Conservation (phyloP, 805 yeast species). For the Myxozyma geophila region DNA sequence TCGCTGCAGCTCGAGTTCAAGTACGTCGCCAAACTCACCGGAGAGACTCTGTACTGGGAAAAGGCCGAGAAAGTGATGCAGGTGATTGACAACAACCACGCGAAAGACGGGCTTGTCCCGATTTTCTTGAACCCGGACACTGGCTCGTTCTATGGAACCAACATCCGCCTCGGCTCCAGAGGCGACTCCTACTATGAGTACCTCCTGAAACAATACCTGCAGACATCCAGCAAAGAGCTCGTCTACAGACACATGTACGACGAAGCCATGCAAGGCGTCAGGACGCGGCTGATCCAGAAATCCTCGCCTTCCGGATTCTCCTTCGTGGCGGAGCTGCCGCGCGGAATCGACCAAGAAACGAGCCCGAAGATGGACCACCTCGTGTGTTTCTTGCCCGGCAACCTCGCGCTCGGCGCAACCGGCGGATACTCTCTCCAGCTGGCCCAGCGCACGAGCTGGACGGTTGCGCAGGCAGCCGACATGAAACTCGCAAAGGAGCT, state of each 20-base stretch:
- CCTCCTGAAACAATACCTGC: conserved; percentile 80
- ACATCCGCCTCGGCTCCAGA: conserved; percentile 83
- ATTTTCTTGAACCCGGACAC: conserved; percentile 75
- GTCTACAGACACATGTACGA: conserved; percentile 75
- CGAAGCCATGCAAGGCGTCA: conserved; percentile 77
- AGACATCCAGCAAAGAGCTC: conserved; percentile 64
- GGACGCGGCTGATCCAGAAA: conserved; percentile 61
- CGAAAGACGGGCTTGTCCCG: conserved; percentile 79
- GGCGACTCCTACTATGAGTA: conserved; percentile 95
- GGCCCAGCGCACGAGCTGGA: conserved; percentile 64
- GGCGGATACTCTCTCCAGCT: conserved; percentile 62
- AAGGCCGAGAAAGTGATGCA: conserved; percentile 74
- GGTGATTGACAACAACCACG: conserved; percentile 66
- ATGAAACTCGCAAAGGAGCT: conserved; percentile 72
- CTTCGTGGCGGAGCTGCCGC: conserved; percentile 76
- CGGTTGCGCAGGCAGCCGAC: conserved; percentile 60
- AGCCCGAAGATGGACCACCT: conserved; percentile 87
- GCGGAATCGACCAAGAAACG: conserved; percentile 63
- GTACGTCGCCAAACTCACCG: conserved; percentile 77
- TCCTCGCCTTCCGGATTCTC: conserved; percentile 64
- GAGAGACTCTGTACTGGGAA: conserved; percentile 78
- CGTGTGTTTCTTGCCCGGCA: conserved; percentile 90
- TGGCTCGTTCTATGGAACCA: conserved; percentile 65
- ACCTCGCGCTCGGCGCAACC: conserved; percentile 87
- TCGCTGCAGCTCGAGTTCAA: conserved; percentile 87